A percentile compares a stretch with the other conserved stretches of the same genome.
Evolutionary conservation across 768 basidiomycete genomes (phyloP).

Genomic region (Lentinula sp.): DNA sequence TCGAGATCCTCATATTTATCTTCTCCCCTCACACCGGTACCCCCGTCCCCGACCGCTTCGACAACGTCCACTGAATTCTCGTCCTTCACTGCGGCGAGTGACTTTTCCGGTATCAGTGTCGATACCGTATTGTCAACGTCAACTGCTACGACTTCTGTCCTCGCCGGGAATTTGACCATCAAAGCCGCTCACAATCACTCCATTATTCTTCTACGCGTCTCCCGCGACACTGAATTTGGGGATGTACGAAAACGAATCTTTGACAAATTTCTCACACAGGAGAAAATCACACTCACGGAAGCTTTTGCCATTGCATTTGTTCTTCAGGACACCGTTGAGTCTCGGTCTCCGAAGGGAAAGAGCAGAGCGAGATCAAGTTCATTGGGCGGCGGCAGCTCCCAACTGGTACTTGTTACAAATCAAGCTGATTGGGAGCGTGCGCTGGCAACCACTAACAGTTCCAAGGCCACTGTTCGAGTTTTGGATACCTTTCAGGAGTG

Average conservation of each 20-base stretch:
- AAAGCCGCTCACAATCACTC: constrained; percentile 60
- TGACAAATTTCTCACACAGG: constrained; percentile 63
- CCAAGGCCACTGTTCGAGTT: constrained; percentile 55
- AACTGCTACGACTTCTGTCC: constrained; percentile 14
- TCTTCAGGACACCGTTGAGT: constrained; percentile 23
- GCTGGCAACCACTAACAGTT: constrained; percentile 32
- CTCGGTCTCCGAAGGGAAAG: constrained; percentile 7
- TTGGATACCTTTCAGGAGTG: constrained; percentile 25
- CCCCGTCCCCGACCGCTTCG: constrained; percentile 14
- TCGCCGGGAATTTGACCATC: constrained; percentile 25
- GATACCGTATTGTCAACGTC: constrained; percentile 10
- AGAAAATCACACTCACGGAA: constrained; percentile 45
- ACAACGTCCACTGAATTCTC: constrained; percentile 21
- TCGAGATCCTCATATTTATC: background rate
- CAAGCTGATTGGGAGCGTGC: constrained; percentile 59
- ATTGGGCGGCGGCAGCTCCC: constrained; percentile 27
- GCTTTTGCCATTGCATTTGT: constrained; percentile 53
- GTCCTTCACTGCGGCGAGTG: constrained; percentile 17
- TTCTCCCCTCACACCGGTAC: background rate
- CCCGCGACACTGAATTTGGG: constrained; percentile 37
- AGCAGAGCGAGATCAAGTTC: constrained; percentile 22
- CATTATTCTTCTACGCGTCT: constrained; percentile 56
- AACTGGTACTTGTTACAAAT: constrained; percentile 41
- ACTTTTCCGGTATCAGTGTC: constrained; percentile 14
- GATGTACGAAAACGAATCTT: constrained; percentile 54